Base-by-base conservation (phyloP, 441 rosid species). In the Iberis amara region DNA sequence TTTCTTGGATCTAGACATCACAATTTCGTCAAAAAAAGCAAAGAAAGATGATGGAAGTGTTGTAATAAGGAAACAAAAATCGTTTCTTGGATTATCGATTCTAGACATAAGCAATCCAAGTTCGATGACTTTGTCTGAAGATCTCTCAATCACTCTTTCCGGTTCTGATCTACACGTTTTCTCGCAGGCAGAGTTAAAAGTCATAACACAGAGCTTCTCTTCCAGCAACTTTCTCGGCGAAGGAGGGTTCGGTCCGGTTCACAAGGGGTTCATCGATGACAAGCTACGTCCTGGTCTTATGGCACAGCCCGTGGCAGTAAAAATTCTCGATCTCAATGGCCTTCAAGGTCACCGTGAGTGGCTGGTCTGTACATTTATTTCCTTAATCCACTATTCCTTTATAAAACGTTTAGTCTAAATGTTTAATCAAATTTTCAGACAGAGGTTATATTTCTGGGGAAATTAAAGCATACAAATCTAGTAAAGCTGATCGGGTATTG, bases 221-320 rank as follows among this genome's bases (percentile, higher is more conserved):
- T 69, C 79, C 1, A 61, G 73, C 51, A 80, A 77, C 44, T 77
- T 80, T 45, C 64, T 80, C 0, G 86, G 86, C 1, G 76, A 75
- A 58, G 86, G 86, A 23, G 86, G 86, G 65, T 80, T 80, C 7
- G 86, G 86, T n/a, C 71, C 69, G 0, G 85, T 79, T 10, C 72
- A 79, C 44, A 79, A 79, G 52, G 85, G 80, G 1, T 76, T 79
- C 72, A 44, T 76, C 5, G 85, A 79, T 35, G 85, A 79, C 15
- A 74, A 62, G 59, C 66, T 76, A 15, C 57, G 80, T 44, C 75
- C 64, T 7, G 78, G 82, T 18, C 62, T 79, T 46, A 54, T 57
- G 14, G 78, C 82, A 8, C 82, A 70, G 66, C 68, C 80, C 0
- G 85, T 79, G 0, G 82, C 82, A 3, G 82, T 76, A 47, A 76